A percentile compares a stretch with the other conserved stretches of the same genome.
Evolutionary conservation across 257 asterid species (phyloP).

Genomic region (Solanum corneliomulleri): DNA sequence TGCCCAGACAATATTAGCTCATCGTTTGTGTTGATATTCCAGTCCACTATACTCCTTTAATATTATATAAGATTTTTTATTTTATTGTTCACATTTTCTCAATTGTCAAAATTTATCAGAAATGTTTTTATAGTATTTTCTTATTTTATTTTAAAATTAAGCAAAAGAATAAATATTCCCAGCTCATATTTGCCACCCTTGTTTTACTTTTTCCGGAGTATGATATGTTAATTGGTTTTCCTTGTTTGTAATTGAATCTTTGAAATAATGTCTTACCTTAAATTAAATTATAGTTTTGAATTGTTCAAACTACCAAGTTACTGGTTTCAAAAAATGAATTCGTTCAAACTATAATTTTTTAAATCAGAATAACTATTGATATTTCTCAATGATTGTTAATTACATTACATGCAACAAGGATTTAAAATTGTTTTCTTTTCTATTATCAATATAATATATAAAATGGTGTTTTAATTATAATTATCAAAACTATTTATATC

Average conservation of each 20-base stretch:
- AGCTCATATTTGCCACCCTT: neutral
- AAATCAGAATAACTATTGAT: neutral
- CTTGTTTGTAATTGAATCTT: neutral
- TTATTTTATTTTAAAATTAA: neutral
- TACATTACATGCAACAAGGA: neutral
- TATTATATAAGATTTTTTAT: neutral
- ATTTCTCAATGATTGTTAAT: neutral
- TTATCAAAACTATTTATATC: neutral
- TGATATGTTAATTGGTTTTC: neutral
- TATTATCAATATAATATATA: neutral
- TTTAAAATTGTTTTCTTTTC: neutral
- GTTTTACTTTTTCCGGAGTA: neutral
- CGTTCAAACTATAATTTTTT: neutral
- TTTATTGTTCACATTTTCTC: neutral
- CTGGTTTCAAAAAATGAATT: neutral
- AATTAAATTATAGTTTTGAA: neutral
- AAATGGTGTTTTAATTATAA: neutral
- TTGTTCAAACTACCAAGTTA: neutral
- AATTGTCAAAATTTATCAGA: neutral
- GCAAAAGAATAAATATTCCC: neutral
- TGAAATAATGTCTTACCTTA: neutral
- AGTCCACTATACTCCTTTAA: neutral
- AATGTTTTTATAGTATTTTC: neutral
- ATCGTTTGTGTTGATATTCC: neutral
- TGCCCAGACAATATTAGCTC: neutral